Conservation (phyloP, 2,329 filamentous ascomycete genomes). For the Coniella vitis region DNA sequence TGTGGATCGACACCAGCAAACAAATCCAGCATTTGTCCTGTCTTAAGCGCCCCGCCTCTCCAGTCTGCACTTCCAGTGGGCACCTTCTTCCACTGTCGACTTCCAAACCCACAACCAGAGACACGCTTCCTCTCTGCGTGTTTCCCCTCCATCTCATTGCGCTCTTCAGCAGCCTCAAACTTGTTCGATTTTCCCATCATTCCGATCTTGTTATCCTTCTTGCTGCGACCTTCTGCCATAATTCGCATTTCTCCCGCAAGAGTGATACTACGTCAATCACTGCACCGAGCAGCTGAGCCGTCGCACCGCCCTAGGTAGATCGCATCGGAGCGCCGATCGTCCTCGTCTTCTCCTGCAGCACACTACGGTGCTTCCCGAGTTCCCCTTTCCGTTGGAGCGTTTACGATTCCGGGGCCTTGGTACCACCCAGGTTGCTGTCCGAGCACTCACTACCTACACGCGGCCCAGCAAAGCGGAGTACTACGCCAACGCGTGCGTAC, state of each 20-base stretch:
- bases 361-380: neutral
- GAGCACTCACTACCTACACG: neutral
- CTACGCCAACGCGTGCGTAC: constrained; percentile 11
- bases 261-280: neutral
- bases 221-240: too few relatives aligned
- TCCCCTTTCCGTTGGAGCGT: constrained; percentile 1
- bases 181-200: too few relatives aligned
- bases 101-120: neutral
- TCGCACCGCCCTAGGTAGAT: constrained; percentile 3
- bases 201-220: too few relatives aligned
- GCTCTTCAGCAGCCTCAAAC: too few relatives aligned
- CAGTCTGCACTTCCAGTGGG: neutral
- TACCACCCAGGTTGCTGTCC: neutral
- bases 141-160: too few relatives aligned
- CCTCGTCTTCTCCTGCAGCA: neutral
- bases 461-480: constrained; percentile 5
- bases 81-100: neutral
- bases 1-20: neutral
- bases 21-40: neutral
- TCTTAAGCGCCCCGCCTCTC: neutral
- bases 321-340: neutral
- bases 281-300: neutral
- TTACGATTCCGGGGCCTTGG: constrained; percentile 2
- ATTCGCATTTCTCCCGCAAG: neutral
- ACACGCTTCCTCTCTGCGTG: too few relatives aligned